Evolutionary conservation across 1,284 basidiomycete species (phyloP), one percentile per base, ranked within the genome.

Genomic region (Phellinidium pouzarii): DNA sequence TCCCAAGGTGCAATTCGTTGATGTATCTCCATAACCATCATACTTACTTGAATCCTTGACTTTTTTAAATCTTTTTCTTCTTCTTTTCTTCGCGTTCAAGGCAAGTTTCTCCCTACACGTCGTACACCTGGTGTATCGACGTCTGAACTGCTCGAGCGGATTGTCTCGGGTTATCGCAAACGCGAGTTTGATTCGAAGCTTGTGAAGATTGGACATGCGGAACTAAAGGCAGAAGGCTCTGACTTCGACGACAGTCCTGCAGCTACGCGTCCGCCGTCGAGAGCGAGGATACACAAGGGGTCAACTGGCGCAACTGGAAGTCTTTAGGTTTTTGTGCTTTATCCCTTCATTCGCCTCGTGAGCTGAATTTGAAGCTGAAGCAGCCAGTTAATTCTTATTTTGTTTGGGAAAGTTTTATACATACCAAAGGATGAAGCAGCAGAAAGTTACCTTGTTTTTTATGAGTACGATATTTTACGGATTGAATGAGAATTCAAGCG

Each of bases 121-220:
- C 87, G 95, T 56, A 98, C 96, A 5, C 91, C 92, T 0, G 91
- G 93, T 7, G 84, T 99, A 14, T 96, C 93, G 22, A 99, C 95
- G 0, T 95, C 92, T 0, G 89, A 93, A 49, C 76, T 98, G 9
- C 78, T 99, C 43, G 91, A 92, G 65, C 84, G 94, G 31, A 93
- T 96, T 62, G 86, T 95, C 38, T 76, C 79, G 25, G 84, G 87
- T 14, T 93, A 93, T 68, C 76, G 89, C 29, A 79, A 80, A 51
- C 76, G 91, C 12, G 82, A 87, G 61, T 93, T 96, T 65, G 95
- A 98, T 66, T 79, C 78, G 49, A 98, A 98, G 71, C 71, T 98
- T 41, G 79, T 79, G 60, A 94, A 87, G 71, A 91, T 93, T 75
- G 90, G 92, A 0, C 79, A 78, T 59, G 71, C 79, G 31, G 87